Evolutionary conservation across 768 basidiomycete genomes (phyloP).

Genomic region (Trametes punicea): DNA sequence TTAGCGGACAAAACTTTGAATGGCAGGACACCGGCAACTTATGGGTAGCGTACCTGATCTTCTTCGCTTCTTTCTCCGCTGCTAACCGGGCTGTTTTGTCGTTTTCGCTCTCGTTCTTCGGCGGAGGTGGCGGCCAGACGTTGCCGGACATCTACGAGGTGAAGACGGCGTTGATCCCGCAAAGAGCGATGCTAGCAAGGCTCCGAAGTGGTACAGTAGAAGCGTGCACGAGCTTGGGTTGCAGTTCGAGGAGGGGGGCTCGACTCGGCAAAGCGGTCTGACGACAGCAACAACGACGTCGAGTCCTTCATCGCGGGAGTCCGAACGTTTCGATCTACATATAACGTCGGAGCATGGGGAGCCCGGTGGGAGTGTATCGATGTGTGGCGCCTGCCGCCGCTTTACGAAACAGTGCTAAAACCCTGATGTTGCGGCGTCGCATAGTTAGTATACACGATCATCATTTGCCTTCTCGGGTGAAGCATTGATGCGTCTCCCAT

Average conservation of each 20-base stretch:
- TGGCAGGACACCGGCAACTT: background rate
- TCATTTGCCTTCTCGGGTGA: constrained; percentile 12
- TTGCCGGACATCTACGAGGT: constrained; percentile 2
- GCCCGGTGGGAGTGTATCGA: constrained; percentile 5
- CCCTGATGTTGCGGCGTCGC: constrained; percentile 10
- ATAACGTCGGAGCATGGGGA: background rate
- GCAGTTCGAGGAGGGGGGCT: no score
- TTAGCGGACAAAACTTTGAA: background rate
- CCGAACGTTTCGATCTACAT: background rate
- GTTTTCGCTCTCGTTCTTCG: constrained; percentile 38
- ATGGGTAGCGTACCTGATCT: constrained; percentile 11
- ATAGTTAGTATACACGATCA: constrained; percentile 5
- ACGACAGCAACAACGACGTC: background rate
- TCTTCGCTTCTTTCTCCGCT: constrained; percentile 43
- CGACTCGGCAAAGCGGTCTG: background rate
- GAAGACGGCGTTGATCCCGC: background rate
- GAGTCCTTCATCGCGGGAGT: no score
- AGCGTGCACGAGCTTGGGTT: no score
- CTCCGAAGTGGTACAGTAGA: background rate
- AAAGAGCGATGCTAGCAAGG: background rate
- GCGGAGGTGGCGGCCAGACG: constrained; percentile 29
- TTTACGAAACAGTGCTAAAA: constrained; percentile 6
- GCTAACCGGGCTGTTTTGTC: constrained; percentile 37
- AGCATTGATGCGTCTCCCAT: constrained; percentile 9
- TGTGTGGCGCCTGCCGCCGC: constrained; percentile 15